Evolutionary conservation across 768 basidiomycete species (phyloP).

Genomic region (Hebeloma cylindrosporum): DNA sequence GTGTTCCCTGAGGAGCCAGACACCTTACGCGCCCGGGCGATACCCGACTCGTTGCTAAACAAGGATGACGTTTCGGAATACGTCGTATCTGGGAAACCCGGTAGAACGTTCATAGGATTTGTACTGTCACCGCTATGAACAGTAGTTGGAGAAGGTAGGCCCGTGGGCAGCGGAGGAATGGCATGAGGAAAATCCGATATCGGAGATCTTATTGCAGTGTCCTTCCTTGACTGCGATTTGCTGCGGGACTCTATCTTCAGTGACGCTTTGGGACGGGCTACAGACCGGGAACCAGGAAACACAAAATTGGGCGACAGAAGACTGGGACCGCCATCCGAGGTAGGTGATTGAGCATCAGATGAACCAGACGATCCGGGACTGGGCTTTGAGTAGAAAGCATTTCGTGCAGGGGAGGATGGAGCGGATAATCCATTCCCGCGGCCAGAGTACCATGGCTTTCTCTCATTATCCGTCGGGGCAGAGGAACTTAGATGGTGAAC

Average conservation of each 20-base stretch:
- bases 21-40: neutral
- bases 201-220: neutral
- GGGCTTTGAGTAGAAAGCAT: constrained; percentile 3
- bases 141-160: neutral
- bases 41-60: neutral
- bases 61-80: neutral
- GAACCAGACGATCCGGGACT: constrained; percentile 15
- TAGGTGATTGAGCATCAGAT: constrained; percentile 13
- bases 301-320: constrained; percentile 21
- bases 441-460: constrained; percentile 1
- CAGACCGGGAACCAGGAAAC: constrained; percentile 28
- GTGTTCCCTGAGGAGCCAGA: neutral
- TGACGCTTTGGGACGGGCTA: constrained; percentile 25
- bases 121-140: neutral
- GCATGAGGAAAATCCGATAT: neutral
- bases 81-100: too few species aligned
- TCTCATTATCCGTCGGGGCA: constrained; percentile 6
- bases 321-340: neutral
- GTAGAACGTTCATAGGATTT: too few species aligned
- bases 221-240: constrained; percentile 2
- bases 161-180: too few species aligned
- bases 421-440: neutral
- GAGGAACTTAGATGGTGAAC: neutral
- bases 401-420: constrained; percentile 6
- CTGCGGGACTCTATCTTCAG: constrained; percentile 15